Evolutionary conservation across 148 eudicot genomes (phyloP), one percentile per base, ranked within the genome.

Genomic region (Fagopyrum tataricum): DNA sequence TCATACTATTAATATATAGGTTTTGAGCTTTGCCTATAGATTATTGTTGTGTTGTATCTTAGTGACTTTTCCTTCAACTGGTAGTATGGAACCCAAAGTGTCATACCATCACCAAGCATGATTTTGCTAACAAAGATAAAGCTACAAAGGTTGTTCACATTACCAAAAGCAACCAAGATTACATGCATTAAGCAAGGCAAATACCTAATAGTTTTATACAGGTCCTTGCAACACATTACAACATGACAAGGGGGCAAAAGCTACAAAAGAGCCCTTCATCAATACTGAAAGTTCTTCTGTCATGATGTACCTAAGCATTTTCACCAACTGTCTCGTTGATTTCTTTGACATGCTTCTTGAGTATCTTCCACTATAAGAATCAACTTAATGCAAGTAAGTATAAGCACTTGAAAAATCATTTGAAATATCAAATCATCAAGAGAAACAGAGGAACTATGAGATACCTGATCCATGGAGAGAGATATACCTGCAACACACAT

Each of bases 391-490:
- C 6, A 9, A 18, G 20, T 64, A 39, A 64, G 69, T 12, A 31
- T 0, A 31, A 13, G 8, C 18, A 11, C 8, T 31, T 0, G 7
- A 31, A 31, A 14, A 13, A 2, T 62, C 68, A 24, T 26, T n/a
- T 3, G 13, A 24, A 61, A 9, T 12, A 62, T 7, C 42, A 62
- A 26, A 62, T 7, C 42, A 62, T 59, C 66, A 62, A 62, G 68
- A 37, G 68, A 62, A 62, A 62, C 68, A 1, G 31, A 6, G 15
- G 15, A 59, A 23, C 31, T 0, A 13, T 12, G 68, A 62, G 31
- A 62, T 62, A 62, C 68, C 68, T 62, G 68, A 13, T 62, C 68
- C 68, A 62, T 62, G 68, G 68, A 31, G n/a, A 62, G 68, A 0
- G 43, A 62, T 26, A 62, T 62, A 31, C 68, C 68, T 62, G 18